Conservation (phyloP, 2,329 filamentous ascomycete genomes). For the Apiospora hydei region DNA sequence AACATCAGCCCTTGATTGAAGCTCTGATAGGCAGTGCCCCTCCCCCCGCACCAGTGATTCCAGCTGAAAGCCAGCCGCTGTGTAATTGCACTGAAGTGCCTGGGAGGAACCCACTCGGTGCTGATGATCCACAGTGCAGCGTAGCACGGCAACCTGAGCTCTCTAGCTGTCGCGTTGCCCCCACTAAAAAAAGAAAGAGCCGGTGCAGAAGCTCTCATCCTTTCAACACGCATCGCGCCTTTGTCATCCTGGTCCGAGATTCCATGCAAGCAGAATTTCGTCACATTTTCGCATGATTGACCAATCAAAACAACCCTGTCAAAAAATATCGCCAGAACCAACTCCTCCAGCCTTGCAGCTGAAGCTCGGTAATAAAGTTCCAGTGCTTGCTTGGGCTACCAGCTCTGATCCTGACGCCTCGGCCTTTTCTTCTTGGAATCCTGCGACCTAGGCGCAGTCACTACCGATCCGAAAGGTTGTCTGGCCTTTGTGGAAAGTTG, state of each 20-base stretch:
- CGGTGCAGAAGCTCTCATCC: slow-evolving; percentile 1
- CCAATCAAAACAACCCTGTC: neutral
- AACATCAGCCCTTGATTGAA: neutral
- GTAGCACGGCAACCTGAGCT: neutral
- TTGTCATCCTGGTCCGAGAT: neutral
- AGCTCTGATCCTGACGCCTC: neutral
- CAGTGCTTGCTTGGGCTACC: neutral
- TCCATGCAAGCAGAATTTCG: neutral
- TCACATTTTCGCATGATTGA: neutral
- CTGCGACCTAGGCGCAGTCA: neutral
- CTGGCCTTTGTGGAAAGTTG: neutral
- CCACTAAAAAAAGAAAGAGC: slow-evolving; percentile 11
- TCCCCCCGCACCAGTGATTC: slow-evolving; percentile 4
- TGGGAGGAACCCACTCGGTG: neutral
- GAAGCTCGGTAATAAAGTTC: too few species aligned
- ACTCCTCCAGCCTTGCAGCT: slow-evolving; percentile 2
- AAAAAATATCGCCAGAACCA: neutral
- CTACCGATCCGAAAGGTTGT: neutral
- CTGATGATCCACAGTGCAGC: neutral
- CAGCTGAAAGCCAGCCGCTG: neutral
- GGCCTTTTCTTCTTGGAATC: neutral
- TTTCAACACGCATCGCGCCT: slow-evolving; percentile 19
- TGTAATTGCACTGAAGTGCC: neutral
- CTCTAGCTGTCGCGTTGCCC: neutral
- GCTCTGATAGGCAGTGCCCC: slow-evolving; percentile 15